A percentile compares a stretch with the other conserved stretches of the same genome.
Evolutionary conservation across 2,329 filamentous ascomycete species (phyloP).

Genomic region (Plenodomus biglobosus): DNA sequence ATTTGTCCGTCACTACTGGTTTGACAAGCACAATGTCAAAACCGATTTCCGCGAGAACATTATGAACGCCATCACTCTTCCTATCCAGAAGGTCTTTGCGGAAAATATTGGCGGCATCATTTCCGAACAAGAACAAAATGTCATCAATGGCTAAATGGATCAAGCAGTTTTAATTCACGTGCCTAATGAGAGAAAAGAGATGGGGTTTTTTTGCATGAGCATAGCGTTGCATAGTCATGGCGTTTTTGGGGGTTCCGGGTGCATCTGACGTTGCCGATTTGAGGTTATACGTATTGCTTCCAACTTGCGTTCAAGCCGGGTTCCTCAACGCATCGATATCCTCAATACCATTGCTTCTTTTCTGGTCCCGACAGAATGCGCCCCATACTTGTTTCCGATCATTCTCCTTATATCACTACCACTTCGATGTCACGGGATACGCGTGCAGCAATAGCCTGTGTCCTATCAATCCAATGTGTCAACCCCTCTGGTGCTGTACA

Average conservation of each 20-base stretch:
- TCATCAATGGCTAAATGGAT: slow-evolving; percentile 18
- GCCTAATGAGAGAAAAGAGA: background rate
- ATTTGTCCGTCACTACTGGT: slow-evolving; percentile 45
- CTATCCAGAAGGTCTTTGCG: slow-evolving; percentile 40
- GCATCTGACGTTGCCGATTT: background rate
- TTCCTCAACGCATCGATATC: background rate
- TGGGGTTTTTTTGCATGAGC: background rate
- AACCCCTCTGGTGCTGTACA: too few species aligned
- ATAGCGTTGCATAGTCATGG: background rate
- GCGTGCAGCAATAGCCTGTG: too few species aligned
- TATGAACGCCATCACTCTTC: slow-evolving; percentile 42
- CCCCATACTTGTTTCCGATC: background rate
- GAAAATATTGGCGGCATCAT: slow-evolving; percentile 33
- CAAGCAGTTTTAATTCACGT: background rate
- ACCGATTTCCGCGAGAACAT: slow-evolving; percentile 39
- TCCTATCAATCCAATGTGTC: too few species aligned
- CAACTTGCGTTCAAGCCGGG: background rate
- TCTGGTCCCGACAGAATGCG: background rate
- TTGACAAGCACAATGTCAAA: slow-evolving; percentile 40
- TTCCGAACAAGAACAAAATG: slow-evolving; percentile 33
- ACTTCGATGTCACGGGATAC: too few species aligned
- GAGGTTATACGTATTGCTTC: background rate
- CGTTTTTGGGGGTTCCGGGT: background rate
- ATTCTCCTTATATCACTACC: too few species aligned
- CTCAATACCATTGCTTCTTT: background rate